Conservation (phyloP, 768 basidiomycete species). For the Agrocybe pediades region DNA sequence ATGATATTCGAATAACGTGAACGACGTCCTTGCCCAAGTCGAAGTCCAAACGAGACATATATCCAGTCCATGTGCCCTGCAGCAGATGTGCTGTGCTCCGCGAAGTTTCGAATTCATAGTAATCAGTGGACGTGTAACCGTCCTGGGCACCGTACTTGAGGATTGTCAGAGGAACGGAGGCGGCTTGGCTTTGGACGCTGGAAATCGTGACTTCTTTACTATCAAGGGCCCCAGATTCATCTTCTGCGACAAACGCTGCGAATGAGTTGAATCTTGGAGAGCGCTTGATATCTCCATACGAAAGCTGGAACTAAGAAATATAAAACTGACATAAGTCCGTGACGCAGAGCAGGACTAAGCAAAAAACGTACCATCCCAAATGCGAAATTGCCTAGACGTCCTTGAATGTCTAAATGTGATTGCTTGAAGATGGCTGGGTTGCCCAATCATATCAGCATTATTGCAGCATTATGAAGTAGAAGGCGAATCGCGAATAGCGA, state of each 20-base stretch:
- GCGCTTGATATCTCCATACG: slow-evolving; percentile 34
- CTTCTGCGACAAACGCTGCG: slow-evolving; percentile 26
- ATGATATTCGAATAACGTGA: slow-evolving; percentile 29
- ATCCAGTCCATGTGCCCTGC: slow-evolving; percentile 37
- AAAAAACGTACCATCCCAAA: slow-evolving; percentile 34
- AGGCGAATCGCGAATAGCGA: not conserved
- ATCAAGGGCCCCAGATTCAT: slow-evolving; percentile 11
- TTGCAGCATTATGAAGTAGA: not conserved
- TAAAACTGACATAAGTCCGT: not conserved
- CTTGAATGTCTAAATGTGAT: slow-evolving; percentile 32
- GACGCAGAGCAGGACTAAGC: not conserved
- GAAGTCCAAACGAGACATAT: slow-evolving; percentile 25
- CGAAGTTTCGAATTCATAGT: slow-evolving; percentile 30
- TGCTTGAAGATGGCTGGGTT: slow-evolving; percentile 36
- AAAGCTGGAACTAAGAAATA: slow-evolving; percentile 35
- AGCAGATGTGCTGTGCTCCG: slow-evolving; percentile 20
- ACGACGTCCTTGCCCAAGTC: slow-evolving; percentile 18
- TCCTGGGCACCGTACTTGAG: slow-evolving; percentile 35
- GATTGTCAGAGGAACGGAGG: slow-evolving; percentile 22
- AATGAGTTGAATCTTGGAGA: slow-evolving; percentile 32
- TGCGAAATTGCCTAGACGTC: slow-evolving; percentile 35
- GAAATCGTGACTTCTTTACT: slow-evolving; percentile 14
- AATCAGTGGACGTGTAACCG: slow-evolving; percentile 31
- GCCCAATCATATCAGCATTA: not conserved
- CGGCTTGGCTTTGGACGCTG: slow-evolving; percentile 15